phyloP scores from a whole-genome alignment of 805 yeast species.

The Cyberlindnera mycetangii region DNA sequence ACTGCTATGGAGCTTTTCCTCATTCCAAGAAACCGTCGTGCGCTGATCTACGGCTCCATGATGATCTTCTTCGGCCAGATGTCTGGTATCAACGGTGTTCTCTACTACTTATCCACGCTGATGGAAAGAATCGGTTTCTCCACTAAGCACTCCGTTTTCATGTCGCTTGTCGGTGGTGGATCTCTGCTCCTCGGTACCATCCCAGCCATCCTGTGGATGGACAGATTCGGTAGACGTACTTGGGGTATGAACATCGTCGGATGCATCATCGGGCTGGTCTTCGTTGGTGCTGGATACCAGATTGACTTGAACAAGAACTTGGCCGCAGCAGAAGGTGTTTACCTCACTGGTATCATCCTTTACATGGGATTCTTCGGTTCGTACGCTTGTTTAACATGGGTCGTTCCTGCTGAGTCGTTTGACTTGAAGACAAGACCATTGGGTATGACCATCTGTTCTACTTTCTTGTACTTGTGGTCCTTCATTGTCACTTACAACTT shows the following conservation, averaged over 20 bases:
- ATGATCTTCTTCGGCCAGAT: conserved; percentile 63
- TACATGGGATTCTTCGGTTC: conserved; percentile 68
- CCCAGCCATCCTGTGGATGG: conserved; percentile 62
- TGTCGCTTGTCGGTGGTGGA: conserved; percentile 72
- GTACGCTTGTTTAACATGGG: conserved; percentile 68
- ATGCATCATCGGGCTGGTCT: conserved; percentile 56
- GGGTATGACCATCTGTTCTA: conserved; percentile 62
- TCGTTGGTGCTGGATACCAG: conserved; percentile 57
- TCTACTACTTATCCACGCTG: conserved; percentile 61
- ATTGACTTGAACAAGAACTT: conserved; percentile 37
- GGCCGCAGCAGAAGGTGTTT: conserved; percentile 54
- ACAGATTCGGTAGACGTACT: conserved; percentile 51
- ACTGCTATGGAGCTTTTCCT: conserved; percentile 50
- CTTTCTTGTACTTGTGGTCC: conserved; percentile 56
- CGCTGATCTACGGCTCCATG: conserved; percentile 52
- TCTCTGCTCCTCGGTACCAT: conserved; percentile 59
- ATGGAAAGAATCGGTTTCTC: conserved; percentile 54
- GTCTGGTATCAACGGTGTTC: conserved; percentile 65
- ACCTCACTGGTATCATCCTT: conserved; percentile 58
- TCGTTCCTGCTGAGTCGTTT: conserved; percentile 62
- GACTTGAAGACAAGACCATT: conserved; percentile 56
- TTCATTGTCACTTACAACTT: conserved; percentile 66
- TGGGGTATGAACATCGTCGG: conserved; percentile 60
- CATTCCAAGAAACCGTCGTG: conserved; percentile 58
- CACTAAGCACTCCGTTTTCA: conserved; percentile 50